Conservation (phyloP, 768 basidiomycete species). For the Suillus occidentalis region DNA sequence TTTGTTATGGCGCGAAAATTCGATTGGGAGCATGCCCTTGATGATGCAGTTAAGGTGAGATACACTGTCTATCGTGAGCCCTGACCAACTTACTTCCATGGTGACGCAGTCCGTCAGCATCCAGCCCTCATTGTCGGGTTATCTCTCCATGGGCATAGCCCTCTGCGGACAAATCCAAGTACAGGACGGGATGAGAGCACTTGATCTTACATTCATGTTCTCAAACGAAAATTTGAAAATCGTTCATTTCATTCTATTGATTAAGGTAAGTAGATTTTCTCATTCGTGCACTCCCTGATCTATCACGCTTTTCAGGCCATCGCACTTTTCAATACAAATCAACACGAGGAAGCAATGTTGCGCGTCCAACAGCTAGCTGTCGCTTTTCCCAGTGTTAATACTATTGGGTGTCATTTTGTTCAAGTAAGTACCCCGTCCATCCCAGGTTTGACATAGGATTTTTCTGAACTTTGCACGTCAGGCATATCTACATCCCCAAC, state of each 20-base stretch:
- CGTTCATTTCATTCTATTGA: background rate
- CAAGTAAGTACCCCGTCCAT: background rate
- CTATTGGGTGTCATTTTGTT: background rate
- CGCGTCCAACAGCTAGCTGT: background rate
- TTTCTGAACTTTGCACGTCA: background rate
- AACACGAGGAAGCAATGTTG: background rate
- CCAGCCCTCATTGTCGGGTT: background rate
- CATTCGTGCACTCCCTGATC: background rate
- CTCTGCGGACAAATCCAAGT: background rate
- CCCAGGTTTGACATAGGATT: background rate
- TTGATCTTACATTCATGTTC: background rate
- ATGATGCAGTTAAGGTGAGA: background rate
- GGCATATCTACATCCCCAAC: background rate
- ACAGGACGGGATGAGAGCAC: background rate
- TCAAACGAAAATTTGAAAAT: background rate
- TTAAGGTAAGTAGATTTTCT: background rate
- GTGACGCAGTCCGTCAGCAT: background rate
- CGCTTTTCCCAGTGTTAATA: background rate
- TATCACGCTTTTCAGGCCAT: background rate
- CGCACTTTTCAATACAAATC: conserved; percentile 1
- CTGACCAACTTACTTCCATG: background rate
- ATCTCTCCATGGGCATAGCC: background rate
- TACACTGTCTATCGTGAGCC: background rate
- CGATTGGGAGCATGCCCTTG: background rate
- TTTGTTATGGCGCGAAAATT: conserved; percentile 1